Percentiles rank a stretch among this genome's conserved stretches.
Conservation (phyloP, 495 filamentous ascomycete species). For the Aspergillus heteromorphus region DNA sequence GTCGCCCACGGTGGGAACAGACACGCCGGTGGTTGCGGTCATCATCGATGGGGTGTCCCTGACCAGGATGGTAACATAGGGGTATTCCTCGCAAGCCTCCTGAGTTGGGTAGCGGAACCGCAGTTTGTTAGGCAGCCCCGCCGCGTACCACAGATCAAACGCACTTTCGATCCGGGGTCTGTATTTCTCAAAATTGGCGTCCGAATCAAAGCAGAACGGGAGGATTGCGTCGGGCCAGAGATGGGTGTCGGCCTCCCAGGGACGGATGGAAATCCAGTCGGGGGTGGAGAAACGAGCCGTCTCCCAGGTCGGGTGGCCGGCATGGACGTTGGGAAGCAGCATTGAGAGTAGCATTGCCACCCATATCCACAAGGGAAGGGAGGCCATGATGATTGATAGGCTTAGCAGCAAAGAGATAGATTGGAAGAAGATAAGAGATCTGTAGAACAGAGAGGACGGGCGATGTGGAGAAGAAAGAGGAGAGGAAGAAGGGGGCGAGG, state of each 20-base stretch:
- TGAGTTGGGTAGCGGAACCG: background rate
- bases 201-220: background rate
- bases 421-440: no score
- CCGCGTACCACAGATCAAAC: conserved; percentile 2
- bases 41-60: background rate
- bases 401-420: no score
- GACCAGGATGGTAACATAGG: background rate
- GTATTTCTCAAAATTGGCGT: background rate
- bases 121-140: background rate
- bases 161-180: background rate
- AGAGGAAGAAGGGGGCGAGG: no score
- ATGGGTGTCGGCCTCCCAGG: background rate
- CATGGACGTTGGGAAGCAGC: background rate
- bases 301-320: conserved; percentile 3
- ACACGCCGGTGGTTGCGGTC: background rate
- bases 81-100: background rate
- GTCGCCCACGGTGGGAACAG: background rate
- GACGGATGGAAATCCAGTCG: background rate
- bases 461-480: no score
- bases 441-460: no score
- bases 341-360: background rate
- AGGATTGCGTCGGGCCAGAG: conserved; percentile 1
- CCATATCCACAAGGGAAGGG: no score
- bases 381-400: no score
- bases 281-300: background rate